Evolutionary conservation across 1,284 basidiomycete genomes (phyloP), one percentile per base, ranked within the genome.

Genomic region (Cryptococcus deneoformans): DNA sequence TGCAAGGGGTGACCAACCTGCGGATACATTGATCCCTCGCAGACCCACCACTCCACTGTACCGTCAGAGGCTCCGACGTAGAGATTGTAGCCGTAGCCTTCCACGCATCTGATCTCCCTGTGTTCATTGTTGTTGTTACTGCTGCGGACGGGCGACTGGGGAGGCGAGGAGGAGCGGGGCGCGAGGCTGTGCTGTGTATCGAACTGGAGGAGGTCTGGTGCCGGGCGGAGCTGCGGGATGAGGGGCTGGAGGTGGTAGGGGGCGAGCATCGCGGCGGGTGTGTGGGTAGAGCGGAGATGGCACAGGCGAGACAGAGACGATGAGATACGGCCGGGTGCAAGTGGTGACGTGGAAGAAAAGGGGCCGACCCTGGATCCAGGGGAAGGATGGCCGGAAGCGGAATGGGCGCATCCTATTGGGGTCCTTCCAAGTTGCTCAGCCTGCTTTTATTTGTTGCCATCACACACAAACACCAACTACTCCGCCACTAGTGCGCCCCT

Each of bases 41-140:
- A 72, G 2, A 72, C 66, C 67, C 76, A 79, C 77, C 77, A 78
- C 48, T 77, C 70, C 7, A 79, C 66, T 14, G 72, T 66, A 1
- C 78, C 78, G 45, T 79, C 77, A 29, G 73, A 75, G 1, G 74
- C 61, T 0, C 77, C 78, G 36, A 79, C 63, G 56, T 79, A 79
- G 35, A 79, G 58, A 51, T 79, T 79, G 42, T 68, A 61, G 0
- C 69, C 72, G 56, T 76, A 78, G 12, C 75, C 77, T 40, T 76
- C 77, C 2, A 76, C 72, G 52, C 74, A 76, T 42, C 67, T 63
- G 5, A 77, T 62, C 38, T 72, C 67, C 6, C 2, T 53, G 36
- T 2, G 5, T 52, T 46, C 35, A 34, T 12, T 56, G 39, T 35
- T 45, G 16, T n/a, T 43, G 45, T 29, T 37, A 24, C 50, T 42